Base-by-base conservation (phyloP, 306 rosid genomes). In the Fragaria nilgerrensis region DNA sequence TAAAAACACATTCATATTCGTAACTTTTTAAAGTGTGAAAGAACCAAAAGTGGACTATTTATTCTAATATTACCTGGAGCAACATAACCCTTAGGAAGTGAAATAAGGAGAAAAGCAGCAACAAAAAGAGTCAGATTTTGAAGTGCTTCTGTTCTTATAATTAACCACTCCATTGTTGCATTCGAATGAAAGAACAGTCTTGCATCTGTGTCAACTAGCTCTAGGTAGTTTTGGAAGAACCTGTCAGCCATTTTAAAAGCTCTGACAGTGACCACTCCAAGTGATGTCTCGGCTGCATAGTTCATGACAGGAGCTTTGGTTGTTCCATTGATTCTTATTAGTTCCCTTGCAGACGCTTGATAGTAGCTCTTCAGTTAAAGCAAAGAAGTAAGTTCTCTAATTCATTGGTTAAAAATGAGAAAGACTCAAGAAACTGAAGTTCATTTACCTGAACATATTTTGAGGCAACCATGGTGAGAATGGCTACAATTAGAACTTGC, bases 281-380 rank as follows among this genome's bases (percentile, higher is more conserved):
- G 90, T 59, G 98, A 84, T 73, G 97, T 91, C 88, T 92, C 94
- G 0, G 93, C 72, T 72, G 91, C 88, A 85, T 78, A 90, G 76
- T 94, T 92, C 89, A 89, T 86, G 22, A 90, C 83, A 43, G 94
- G 98, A 78, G 98, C 96, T 83, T 94, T 94, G 45, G 97, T 88
- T 61, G 92, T 92, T 84, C 98, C 97, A 80, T 92, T 94, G 70
- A 94, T 92, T 77, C 97, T 83, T 68, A 89, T 83, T 68, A 92
- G 78, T 80, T 94, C 96, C 73, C 90, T 87, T 5, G 92, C 89
- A 23, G 94, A 78, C 71, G 97, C 89, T 86, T 74, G 90, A 88
- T 94, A 92, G 53, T 92, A 94, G 5, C 72, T 82, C 98, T 91
- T 78, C 23, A 7, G 47, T 67, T 6, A 29, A 68, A 41, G 4